Evolutionary conservation across 75 land plant genomes (phyloP), one percentile per base, ranked within the genome.

Genomic region (Adiantum capillusveneris): DNA sequence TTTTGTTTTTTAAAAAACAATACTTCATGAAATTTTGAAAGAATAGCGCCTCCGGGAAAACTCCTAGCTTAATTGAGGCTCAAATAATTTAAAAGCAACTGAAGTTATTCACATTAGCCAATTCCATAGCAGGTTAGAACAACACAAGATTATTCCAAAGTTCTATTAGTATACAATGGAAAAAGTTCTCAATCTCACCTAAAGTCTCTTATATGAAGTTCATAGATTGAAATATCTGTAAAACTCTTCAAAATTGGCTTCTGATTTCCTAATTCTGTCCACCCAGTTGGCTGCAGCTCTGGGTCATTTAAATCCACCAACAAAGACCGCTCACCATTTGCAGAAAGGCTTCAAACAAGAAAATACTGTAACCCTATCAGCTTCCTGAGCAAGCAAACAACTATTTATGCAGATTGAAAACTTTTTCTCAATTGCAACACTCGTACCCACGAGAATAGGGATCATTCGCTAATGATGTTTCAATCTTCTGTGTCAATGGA

Each of bases 371-470:
- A n/a, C n/a, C n/a, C 17, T 43, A 12, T 12, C 44, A 43, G 44
- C 17, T 43, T 43, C 12, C 12, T 17, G 12, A 43, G 16, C 17
- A 43, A 12, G 17, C 17, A 43, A 12, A 43, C 12, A 12, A n/a
- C n/a, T n/a, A n/a, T n/a, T n/a, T n/a, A n/a, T n/a, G n/a, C n/a
- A n/a, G n/a, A n/a, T n/a, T n/a, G n/a, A n/a, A n/a, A n/a, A n/a
- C n/a, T n/a, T n/a, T n/a, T n/a, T n/a, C n/a, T n/a, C n/a, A n/a
- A n/a, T 34, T 55, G 26, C 25, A 60, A 27, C 55, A 22, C 53
- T 41, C 77, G 34, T 76, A 93, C 98, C 95, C 94, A 63, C 90
- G 81, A 25, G 98, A 85, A 80, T 93, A 93, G 9, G 98, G 98
- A 83, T 93, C 98, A 77, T 76, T 83, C 21, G 73, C 87, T 20